phyloP scores from a whole-genome alignment of 2,329 filamentous ascomycete genomes.

The Aspergillus fumigatus region DNA sequence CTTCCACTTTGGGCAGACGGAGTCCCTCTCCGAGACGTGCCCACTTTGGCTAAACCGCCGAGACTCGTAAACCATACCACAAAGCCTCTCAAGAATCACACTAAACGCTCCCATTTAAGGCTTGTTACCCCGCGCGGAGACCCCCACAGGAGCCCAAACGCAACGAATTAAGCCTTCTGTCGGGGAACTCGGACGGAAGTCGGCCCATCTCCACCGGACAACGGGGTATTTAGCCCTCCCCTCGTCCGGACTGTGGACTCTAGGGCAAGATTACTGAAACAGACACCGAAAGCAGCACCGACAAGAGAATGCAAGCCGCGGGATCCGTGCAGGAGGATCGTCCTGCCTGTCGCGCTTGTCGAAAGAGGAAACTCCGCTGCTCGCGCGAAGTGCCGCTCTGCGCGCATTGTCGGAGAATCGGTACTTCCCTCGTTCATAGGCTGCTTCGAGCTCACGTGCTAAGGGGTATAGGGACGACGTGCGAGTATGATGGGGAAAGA shows the following conservation, averaged over 20 bases:
- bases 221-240: not conserved
- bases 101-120: not conserved
- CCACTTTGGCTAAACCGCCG: not conserved
- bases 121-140: not conserved
- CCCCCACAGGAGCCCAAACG: not conserved
- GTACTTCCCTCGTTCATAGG: not conserved
- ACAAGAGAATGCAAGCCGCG: not conserved
- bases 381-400: constrained; percentile 2
- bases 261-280: not conserved
- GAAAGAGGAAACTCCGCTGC: not conserved
- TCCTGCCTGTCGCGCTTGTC: not conserved
- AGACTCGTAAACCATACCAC: not conserved
- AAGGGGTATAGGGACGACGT: constrained; percentile 10
- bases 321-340: not conserved
- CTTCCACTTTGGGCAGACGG: not conserved
- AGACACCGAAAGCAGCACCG: too few relatives aligned
- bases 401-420: constrained; percentile 2
- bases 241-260: not conserved
- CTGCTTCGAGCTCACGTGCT: not conserved
- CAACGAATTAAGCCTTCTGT: not conserved
- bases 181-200: not conserved
- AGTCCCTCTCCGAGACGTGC: too few relatives aligned
- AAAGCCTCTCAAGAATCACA: not conserved
- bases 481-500: constrained; percentile 29
- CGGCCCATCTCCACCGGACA: not conserved